phyloP scores from a whole-genome alignment of 2,329 filamentous ascomycete genomes.

The Penicillium paneum region DNA sequence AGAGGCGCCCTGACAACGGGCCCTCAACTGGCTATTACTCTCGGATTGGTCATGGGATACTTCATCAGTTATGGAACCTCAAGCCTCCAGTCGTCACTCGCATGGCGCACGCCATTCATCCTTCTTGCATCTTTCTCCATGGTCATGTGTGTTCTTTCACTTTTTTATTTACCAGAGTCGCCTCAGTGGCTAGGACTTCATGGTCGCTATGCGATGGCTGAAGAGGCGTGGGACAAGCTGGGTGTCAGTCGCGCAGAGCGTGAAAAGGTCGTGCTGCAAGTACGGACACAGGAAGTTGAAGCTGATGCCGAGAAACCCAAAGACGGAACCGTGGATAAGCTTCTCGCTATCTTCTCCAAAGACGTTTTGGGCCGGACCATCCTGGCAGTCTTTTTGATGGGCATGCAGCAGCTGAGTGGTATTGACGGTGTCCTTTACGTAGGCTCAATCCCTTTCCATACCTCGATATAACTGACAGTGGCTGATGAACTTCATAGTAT shows the following conservation, averaged over 20 bases:
- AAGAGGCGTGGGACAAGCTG: constrained; percentile 41
- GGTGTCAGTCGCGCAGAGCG: constrained; percentile 47
- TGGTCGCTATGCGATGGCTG: constrained; percentile 49
- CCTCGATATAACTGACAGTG: neutral
- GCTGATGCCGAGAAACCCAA: neutral
- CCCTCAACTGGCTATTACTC: constrained; percentile 52
- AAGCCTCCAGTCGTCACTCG: constrained; percentile 45
- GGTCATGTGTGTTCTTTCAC: constrained; percentile 37
- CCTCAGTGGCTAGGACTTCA: constrained; percentile 56
- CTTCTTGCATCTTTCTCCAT: constrained; percentile 46
- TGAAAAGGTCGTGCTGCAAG: constrained; percentile 44
- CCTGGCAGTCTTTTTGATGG: constrained; percentile 57
- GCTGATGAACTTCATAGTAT: constrained; percentile 43
- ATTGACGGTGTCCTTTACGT: constrained; percentile 63
- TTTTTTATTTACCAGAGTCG: constrained; percentile 52
- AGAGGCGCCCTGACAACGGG: constrained; percentile 53
- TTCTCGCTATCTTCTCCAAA: constrained; percentile 35
- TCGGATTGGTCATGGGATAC: constrained; percentile 55
- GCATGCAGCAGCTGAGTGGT: constrained; percentile 59
- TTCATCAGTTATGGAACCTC: constrained; percentile 60
- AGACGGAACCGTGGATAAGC: constrained; percentile 16
- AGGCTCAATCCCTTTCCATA: neutral
- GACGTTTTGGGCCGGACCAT: constrained; percentile 49
- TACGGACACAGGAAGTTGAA: constrained; percentile 7
- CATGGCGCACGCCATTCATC: constrained; percentile 58